A percentile compares a stretch with the other conserved stretches of the same genome.
phyloP scores from a whole-genome alignment of 1,284 basidiomycete genomes.

The Leccinum subspadiceum region DNA sequence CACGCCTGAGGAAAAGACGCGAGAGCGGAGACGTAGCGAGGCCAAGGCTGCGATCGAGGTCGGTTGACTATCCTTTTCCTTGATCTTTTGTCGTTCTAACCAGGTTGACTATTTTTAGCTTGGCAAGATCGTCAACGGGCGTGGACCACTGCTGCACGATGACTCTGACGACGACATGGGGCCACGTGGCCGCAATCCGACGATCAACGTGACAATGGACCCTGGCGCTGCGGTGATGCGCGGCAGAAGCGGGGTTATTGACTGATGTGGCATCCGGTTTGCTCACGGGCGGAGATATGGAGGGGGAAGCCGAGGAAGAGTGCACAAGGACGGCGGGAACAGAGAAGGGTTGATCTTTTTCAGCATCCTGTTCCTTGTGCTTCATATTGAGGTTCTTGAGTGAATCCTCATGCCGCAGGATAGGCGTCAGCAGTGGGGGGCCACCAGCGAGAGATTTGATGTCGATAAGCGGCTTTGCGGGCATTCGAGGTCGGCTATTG shows the following conservation, averaged over 20 bases:
- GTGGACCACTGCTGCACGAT: conserved; percentile 53
- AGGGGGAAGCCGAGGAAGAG: conserved; percentile 23
- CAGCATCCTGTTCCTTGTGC: conserved; percentile 18
- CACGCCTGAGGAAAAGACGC: conserved; percentile 51
- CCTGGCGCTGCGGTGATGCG: conserved; percentile 30
- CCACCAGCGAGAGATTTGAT: conserved; percentile 36
- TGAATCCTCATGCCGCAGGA: conserved; percentile 29
- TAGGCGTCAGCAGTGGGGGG: conserved; percentile 31
- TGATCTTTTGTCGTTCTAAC: conserved; percentile 3
- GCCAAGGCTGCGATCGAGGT: conserved; percentile 81
- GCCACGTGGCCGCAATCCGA: conserved; percentile 16
- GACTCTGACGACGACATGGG: conserved; percentile 51
- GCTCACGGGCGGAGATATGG: conserved; percentile 15
- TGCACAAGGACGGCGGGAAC: conserved; percentile 27
- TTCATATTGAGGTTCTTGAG: conserved; percentile 20
- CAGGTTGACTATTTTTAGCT: conserved; percentile 43
- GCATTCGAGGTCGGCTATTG: conserved; percentile 32
- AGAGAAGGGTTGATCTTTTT: conserved; percentile 34
- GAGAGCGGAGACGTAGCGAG: conserved; percentile 68
- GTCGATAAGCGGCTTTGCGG: conserved; percentile 50
- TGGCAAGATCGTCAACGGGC: conserved; percentile 77
- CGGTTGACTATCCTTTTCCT: background rate
- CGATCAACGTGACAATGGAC: conserved; percentile 47
- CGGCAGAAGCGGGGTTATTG: conserved; percentile 1
- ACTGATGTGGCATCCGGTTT: conserved; percentile 4